These are phyloP conservation scores for Lactifluus echinatus DNA, from an alignment of 768 basidiomycete species.

Conservation along the genomic window DNA sequence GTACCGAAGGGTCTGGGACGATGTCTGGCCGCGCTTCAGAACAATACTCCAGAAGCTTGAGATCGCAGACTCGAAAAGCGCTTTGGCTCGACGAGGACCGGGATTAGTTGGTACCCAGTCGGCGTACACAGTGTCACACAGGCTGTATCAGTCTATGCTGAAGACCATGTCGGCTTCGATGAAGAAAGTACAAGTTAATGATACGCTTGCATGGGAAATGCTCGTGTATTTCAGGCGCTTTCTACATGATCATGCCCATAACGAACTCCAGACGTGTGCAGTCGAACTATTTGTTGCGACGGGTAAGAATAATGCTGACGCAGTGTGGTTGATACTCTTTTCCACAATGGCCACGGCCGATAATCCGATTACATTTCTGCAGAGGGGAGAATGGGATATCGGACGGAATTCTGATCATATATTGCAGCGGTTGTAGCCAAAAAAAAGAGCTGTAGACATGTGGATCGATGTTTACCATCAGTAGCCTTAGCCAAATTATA, in stretches of 20 bases:
- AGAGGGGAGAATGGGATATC: constrained; percentile 57
- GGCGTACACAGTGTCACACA: constrained; percentile 73
- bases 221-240: constrained; percentile 70
- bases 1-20: constrained; percentile 78
- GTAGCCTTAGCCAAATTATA: constrained; percentile 14
- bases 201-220: constrained; percentile 74
- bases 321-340: constrained; percentile 72
- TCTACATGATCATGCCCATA: constrained; percentile 53
- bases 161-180: constrained; percentile 63
- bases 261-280: constrained; percentile 64
- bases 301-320: constrained; percentile 58
- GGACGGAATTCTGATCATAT: constrained; percentile 29
- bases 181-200: constrained; percentile 58
- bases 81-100: constrained; percentile 49
- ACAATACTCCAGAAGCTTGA: constrained; percentile 52
- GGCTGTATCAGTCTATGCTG: constrained; percentile 69
- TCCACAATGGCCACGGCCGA: constrained; percentile 41
- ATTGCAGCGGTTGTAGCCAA: constrained; percentile 8
- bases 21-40: constrained; percentile 83
- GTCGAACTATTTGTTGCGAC: constrained; percentile 56
- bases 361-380: constrained; percentile 42
- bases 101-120: constrained; percentile 54
- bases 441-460: not conserved
- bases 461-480: not conserved
- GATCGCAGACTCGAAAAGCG: constrained; percentile 53